These are phyloP conservation scores for Gloeopeniophorella convolvens DNA, from an alignment of 768 basidiomycete species.

Conservation along the genomic window DNA sequence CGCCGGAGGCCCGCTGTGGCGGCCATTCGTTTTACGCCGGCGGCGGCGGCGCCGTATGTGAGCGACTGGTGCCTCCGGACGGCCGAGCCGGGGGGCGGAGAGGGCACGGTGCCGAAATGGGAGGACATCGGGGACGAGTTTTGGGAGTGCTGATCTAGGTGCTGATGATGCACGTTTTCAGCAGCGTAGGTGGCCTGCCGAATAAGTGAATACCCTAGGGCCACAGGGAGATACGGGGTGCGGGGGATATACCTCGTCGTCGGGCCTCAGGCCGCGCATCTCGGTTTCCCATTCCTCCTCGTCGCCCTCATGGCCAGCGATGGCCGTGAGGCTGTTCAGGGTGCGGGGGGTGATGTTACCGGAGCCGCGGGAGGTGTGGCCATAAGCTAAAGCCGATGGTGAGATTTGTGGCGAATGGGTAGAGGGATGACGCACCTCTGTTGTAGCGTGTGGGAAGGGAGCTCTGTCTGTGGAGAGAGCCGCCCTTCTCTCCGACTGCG, in stretches of 20 bases:
- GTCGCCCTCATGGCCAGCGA: constrained; percentile 81
- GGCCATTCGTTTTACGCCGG: constrained; percentile 40
- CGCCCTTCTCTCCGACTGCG: constrained; percentile 18
- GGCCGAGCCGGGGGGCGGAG: constrained; percentile 47
- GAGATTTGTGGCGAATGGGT: background rate
- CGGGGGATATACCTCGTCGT: constrained; percentile 52
- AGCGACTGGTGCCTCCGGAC: constrained; percentile 79
- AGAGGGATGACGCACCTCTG: constrained; percentile 8
- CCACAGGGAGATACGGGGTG: constrained; percentile 9
- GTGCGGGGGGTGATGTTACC: constrained; percentile 65
- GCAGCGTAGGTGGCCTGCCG: background rate
- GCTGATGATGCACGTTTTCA: constrained; percentile 35
- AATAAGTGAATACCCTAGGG: background rate
- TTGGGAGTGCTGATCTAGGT: constrained; percentile 45
- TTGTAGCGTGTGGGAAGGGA: constrained; percentile 21
- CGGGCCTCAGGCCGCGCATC: constrained; percentile 48
- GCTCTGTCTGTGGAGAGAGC: constrained; percentile 20
- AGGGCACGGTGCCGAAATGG: constrained; percentile 54
- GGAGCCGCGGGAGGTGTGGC: constrained; percentile 30
- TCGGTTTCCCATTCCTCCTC: constrained; percentile 83
- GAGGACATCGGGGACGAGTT: constrained; percentile 56
- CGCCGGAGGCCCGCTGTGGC: constrained; percentile 53
- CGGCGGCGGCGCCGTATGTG: constrained; percentile 59
- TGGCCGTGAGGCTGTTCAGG: constrained; percentile 77
- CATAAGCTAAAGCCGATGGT: constrained; percentile 15